These are phyloP conservation scores for Eucalyptus pumila DNA, from an alignment of 345 rosid genomes.

Conservation along the genomic window DNA sequence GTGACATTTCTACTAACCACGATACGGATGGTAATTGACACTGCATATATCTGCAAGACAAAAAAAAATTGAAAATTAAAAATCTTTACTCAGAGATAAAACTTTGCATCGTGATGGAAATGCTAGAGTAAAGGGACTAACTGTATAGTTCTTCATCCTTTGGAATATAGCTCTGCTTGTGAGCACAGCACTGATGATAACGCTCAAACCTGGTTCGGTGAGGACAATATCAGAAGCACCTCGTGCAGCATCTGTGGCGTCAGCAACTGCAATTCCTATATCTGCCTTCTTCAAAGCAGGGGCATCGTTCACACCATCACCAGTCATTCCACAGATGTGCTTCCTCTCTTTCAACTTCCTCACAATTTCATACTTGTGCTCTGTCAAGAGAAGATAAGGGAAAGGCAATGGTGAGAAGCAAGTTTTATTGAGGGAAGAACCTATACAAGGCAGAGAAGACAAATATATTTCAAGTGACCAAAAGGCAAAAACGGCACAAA, in stretches of 20 bases:
- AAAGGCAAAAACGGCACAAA: neutral
- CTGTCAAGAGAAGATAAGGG: neutral
- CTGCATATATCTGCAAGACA: conserved; percentile 24
- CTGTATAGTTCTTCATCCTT: conserved; percentile 44
- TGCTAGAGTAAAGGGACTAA: neutral
- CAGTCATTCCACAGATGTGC: conserved; percentile 43
- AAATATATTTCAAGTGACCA: neutral
- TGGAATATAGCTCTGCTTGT: conserved; percentile 46
- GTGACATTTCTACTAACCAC: conserved; percentile 7
- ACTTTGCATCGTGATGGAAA: neutral
- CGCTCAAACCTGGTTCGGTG: conserved; percentile 38
- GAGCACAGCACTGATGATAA: conserved; percentile 31
- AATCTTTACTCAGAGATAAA: neutral
- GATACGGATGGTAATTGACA: conserved; percentile 42
- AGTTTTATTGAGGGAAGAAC: neutral
- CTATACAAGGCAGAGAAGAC: neutral
- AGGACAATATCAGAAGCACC: conserved; percentile 38
- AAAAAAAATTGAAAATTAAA: neutral
- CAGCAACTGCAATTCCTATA: conserved; percentile 38
- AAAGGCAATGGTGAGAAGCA: neutral
- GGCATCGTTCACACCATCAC: conserved; percentile 44
- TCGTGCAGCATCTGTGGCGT: conserved; percentile 39
- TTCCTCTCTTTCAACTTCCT: conserved; percentile 27
- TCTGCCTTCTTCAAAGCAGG: conserved; percentile 46
- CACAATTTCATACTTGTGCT: conserved; percentile 43